phyloP scores from a whole-genome alignment of 2,329 filamentous ascomycete genomes.

The Allantophomopsis lycopodina region DNA sequence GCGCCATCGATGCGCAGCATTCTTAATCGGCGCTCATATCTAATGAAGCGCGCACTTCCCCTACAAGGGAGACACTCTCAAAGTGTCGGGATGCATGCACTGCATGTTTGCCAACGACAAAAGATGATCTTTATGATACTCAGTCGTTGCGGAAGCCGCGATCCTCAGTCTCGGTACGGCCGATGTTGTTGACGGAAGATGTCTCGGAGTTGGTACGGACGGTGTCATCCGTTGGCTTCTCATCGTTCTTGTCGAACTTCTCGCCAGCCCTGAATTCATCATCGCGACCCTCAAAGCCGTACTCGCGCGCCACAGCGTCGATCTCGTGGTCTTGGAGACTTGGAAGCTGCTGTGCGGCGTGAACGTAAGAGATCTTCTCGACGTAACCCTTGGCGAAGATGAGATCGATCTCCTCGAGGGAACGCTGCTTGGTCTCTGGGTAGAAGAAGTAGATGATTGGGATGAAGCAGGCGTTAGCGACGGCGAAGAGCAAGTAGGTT shows the following conservation, averaged over 20 bases:
- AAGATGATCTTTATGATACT: too few relatives aligned
- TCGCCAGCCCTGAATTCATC: neutral
- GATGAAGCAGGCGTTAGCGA: constrained; percentile 22
- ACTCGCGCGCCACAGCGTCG: constrained; percentile 20
- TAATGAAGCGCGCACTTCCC: too few relatives aligned
- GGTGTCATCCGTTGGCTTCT: neutral
- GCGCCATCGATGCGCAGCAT: too few relatives aligned
- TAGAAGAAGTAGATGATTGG: constrained; percentile 23
- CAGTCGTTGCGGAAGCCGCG: too few relatives aligned
- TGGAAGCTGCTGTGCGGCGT: constrained; percentile 41
- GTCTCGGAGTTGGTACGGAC: neutral
- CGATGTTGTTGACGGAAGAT: neutral
- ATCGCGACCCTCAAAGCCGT: constrained; percentile 2
- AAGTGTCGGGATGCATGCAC: too few relatives aligned
- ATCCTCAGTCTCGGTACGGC: too few relatives aligned
- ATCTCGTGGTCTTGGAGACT: constrained; percentile 35
- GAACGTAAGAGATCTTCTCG: constrained; percentile 46
- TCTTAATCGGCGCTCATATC: too few relatives aligned
- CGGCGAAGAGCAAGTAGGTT: constrained; percentile 23
- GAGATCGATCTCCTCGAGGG: constrained; percentile 55
- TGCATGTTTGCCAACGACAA: too few relatives aligned
- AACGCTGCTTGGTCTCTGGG: constrained; percentile 38
- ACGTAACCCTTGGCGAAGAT: constrained; percentile 48
- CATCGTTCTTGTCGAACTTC: constrained; percentile 14
- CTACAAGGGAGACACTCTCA: too few relatives aligned